phyloP scores from a whole-genome alignment of 345 rosid species.

The Cardamine chenopodiifolia region DNA sequence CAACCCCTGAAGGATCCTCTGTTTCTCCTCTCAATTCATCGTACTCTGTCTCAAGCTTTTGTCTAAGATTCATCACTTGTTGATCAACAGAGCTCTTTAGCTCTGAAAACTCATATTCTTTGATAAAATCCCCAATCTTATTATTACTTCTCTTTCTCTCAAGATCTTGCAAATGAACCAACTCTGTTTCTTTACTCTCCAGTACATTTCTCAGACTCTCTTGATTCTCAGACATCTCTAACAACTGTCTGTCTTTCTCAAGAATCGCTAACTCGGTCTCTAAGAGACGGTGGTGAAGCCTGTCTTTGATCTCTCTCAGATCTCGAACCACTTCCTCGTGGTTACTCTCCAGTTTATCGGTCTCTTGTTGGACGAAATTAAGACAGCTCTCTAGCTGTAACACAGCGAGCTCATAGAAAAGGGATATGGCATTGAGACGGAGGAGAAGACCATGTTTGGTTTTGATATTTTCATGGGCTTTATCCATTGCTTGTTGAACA shows the following conservation, averaged over 20 bases:
- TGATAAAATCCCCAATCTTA: constrained; percentile 41
- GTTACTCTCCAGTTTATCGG: constrained; percentile 56
- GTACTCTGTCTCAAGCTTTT: constrained; percentile 60
- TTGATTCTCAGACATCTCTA: constrained; percentile 56
- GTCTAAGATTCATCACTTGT: constrained; percentile 70
- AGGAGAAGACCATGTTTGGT: constrained; percentile 62
- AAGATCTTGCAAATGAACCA: constrained; percentile 59
- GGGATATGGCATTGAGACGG: constrained; percentile 71
- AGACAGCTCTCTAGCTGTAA: constrained; percentile 77
- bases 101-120: constrained; percentile 59
- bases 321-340: constrained; percentile 66
- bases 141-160: constrained; percentile 40
- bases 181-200: constrained; percentile 56
- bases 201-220: constrained; percentile 58
- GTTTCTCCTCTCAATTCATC: constrained; percentile 20
- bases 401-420: constrained; percentile 80
- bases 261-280: constrained; percentile 67
- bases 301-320: constrained; percentile 65
- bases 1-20: constrained; percentile 52
- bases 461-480: constrained; percentile 71
- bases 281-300: constrained; percentile 64
- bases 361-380: constrained; percentile 72
- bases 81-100: constrained; percentile 69
- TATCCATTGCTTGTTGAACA: constrained; percentile 74
- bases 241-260: constrained; percentile 69